phyloP scores from a whole-genome alignment of 2,329 filamentous ascomycete species.

The Neonectria sp. region DNA sequence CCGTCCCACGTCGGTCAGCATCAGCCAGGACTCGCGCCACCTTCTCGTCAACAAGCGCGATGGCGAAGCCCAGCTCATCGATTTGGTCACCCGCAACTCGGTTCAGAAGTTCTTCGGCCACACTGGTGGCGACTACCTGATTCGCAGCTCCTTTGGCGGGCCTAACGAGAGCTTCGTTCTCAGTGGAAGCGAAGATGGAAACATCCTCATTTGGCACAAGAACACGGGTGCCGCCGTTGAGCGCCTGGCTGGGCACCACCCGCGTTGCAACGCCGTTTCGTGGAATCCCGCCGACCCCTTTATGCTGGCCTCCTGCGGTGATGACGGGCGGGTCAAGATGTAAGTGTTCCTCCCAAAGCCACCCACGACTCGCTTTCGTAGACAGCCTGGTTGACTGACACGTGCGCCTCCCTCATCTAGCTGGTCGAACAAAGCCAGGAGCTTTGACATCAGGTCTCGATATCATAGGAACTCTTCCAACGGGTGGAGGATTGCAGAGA shows the following conservation, averaged over 20 bases:
- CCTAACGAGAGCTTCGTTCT: constrained; percentile 93
- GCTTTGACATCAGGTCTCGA: constrained; percentile 41
- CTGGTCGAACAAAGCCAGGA: constrained; percentile 48
- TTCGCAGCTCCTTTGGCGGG: constrained; percentile 88
- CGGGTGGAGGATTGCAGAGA: constrained; percentile 40
- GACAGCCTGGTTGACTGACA: not conserved
- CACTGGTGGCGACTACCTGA: constrained; percentile 81
- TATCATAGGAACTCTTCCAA: constrained; percentile 37
- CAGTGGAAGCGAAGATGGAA: constrained; percentile 87
- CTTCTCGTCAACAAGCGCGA: constrained; percentile 87
- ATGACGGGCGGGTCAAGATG: constrained; percentile 90
- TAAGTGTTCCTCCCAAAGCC: constrained; percentile 62
- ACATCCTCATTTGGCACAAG: constrained; percentile 92
- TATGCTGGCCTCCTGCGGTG: constrained; percentile 92
- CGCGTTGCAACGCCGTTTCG: constrained; percentile 86
- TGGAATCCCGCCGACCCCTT: constrained; percentile 90
- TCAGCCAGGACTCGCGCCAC: constrained; percentile 85
- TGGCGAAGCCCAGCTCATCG: constrained; percentile 83
- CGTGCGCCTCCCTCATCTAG: constrained; percentile 22
- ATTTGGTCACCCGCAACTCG: constrained; percentile 80
- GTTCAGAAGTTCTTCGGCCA: constrained; percentile 84
- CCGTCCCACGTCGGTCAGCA: constrained; percentile 83
- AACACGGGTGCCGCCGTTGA: constrained; percentile 83
- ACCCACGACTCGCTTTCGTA: no score
- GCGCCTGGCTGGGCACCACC: constrained; percentile 80